These are phyloP conservation scores for Arthrinium phaeospermum DNA, from an alignment of 2,329 filamentous ascomycete species.

Conservation along the genomic window DNA sequence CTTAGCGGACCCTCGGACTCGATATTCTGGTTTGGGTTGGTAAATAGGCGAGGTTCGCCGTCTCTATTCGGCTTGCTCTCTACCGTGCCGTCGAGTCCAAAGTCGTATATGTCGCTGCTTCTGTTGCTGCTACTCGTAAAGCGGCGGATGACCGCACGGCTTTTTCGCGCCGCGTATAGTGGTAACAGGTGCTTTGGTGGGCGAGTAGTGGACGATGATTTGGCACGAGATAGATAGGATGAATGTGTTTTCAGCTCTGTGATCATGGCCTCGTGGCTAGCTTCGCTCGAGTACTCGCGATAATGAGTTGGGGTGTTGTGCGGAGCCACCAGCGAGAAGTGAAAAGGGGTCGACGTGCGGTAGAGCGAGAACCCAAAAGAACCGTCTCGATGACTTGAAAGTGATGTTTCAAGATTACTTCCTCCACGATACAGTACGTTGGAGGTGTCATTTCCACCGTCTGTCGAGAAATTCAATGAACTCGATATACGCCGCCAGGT, in stretches of 20 bases:
- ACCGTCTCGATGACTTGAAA: constrained; percentile 7
- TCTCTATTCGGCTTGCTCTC: constrained; percentile 6
- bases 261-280: constrained; percentile 23
- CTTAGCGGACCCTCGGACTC: neutral
- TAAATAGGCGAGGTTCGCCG: neutral
- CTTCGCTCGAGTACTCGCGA: constrained; percentile 23
- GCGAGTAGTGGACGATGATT: neutral
- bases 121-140: constrained; percentile 16
- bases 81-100: constrained; percentile 21
- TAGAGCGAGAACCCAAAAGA: constrained; percentile 32
- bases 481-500: constrained; percentile 39
- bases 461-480: constrained; percentile 32
- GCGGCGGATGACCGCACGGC: constrained; percentile 17
- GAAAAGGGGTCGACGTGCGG: constrained; percentile 27
- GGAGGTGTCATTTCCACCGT: constrained; percentile 25
- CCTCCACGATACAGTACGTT: neutral
- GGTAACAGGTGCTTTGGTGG: constrained; percentile 13
- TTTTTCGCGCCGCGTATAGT: constrained; percentile 20
- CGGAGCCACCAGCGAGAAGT: constrained; percentile 22
- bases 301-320: neutral
- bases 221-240: neutral
- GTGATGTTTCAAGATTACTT: neutral
- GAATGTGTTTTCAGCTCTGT: constrained; percentile 6
- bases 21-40: neutral
- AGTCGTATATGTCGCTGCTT: neutral